Conservation (phyloP, 108 stramenopile genomes). For the Poteriospumella lacustris region DNA sequence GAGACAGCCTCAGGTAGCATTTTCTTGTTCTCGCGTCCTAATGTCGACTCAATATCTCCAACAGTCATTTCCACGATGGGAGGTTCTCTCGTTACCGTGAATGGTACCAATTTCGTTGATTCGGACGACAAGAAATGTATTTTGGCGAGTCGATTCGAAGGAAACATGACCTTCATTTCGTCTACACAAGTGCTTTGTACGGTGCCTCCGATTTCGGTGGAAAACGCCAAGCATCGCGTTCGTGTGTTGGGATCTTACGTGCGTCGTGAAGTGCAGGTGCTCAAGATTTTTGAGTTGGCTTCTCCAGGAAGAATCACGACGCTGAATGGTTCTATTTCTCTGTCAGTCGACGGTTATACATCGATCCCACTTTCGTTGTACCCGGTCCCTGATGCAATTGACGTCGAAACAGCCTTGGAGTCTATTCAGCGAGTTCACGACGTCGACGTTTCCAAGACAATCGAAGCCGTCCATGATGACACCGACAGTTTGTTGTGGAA, state of each 20-base stretch:
- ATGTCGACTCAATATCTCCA: slow-evolving; percentile 5
- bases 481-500: neutral
- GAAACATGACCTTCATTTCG: neutral
- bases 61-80: neutral
- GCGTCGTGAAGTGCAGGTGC: neutral
- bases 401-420: neutral
- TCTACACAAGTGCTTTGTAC: neutral
- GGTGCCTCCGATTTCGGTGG: neutral
- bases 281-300: neutral
- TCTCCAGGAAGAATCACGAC: neutral
- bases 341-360: neutral
- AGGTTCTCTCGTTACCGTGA: neutral
- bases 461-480: neutral
- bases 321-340: neutral
- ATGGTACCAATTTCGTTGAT: slow-evolving; percentile 22
- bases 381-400: neutral
- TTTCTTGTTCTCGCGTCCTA: neutral
- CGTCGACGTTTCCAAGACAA: neutral
- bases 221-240: neutral
- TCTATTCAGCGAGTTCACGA: neutral
- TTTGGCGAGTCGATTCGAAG: neutral
- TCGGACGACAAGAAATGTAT: neutral
- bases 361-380: neutral
- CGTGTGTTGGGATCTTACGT: neutral
- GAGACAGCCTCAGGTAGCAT: neutral